A percentile compares a stretch with the other conserved stretches of the same genome.
These are phyloP conservation scores for Zychaea mexicana DNA, from an alignment of 371 early-diverging fungal genomes.

Conservation along the genomic window DNA sequence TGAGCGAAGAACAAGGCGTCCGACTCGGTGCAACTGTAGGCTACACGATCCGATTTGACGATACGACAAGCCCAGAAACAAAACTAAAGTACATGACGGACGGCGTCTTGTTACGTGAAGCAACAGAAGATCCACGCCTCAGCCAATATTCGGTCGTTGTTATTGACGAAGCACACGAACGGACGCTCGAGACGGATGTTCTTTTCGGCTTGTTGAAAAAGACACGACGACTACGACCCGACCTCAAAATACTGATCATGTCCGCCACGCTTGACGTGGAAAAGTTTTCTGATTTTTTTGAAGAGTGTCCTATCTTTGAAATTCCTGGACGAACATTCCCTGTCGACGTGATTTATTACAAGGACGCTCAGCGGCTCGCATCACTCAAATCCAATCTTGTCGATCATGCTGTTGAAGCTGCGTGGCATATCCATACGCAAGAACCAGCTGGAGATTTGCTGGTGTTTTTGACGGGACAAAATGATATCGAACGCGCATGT, in stretches of 20 bases:
- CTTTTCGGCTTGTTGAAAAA: constrained; percentile 83
- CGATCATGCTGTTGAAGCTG: constrained; percentile 72
- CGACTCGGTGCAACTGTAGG: constrained; percentile 70
- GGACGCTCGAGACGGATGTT: constrained; percentile 92
- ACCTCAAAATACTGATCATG: constrained; percentile 78
- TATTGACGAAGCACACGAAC: constrained; percentile 97
- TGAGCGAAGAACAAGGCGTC: constrained; percentile 72
- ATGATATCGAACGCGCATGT: constrained; percentile 84
- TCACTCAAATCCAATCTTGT: constrained; percentile 72
- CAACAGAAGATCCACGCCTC: constrained; percentile 64
- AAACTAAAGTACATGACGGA: constrained; percentile 90
- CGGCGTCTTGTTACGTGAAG: constrained; percentile 85
- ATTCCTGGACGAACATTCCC: constrained; percentile 85
- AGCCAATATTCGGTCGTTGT: constrained; percentile 75
- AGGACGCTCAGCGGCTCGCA: constrained; percentile 53
- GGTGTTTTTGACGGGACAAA: constrained; percentile 92
- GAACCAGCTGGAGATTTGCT: constrained; percentile 80
- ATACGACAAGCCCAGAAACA: constrained; percentile 62
- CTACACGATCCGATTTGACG: constrained; percentile 90
- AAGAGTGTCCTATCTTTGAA: constrained; percentile 80
- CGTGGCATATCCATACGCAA: constrained; percentile 73
- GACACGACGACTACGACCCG: constrained; percentile 52
- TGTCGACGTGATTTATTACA: constrained; percentile 70
- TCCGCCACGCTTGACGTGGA: constrained; percentile 81
- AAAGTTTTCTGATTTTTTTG: constrained; percentile 74